Conservation (phyloP, 306 rosid species). For the Cicer arietinum region DNA sequence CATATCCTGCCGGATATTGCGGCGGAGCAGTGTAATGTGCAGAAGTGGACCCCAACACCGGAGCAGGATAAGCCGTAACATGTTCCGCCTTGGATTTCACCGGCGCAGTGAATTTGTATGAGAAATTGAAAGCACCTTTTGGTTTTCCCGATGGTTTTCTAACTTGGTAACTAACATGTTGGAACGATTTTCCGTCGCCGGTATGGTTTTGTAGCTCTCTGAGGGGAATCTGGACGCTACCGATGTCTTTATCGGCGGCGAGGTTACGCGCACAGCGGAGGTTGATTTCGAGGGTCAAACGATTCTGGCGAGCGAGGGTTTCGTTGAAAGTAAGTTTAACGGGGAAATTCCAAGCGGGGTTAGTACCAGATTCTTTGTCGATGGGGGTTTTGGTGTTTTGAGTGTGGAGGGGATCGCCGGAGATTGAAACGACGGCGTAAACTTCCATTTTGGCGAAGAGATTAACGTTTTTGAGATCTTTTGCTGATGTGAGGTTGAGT, state of each 20-base stretch:
- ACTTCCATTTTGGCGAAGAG: slow-evolving; percentile 66
- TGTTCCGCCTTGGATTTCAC: background rate
- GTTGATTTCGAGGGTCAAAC: slow-evolving; percentile 51
- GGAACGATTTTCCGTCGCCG: slow-evolving; percentile 48
- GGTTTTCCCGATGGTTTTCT: slow-evolving; percentile 64
- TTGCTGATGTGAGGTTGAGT: slow-evolving; percentile 64
- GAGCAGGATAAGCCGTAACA: slow-evolving; percentile 27
- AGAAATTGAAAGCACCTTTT: slow-evolving; percentile 59
- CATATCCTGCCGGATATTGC: background rate
- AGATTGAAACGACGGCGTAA: slow-evolving; percentile 65
- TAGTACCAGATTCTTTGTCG: slow-evolving; percentile 49
- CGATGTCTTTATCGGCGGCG: slow-evolving; percentile 62
- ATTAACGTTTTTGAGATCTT: slow-evolving; percentile 62
- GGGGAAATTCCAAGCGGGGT: slow-evolving; percentile 69
- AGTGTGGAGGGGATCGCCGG: slow-evolving; percentile 43
- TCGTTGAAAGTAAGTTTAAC: slow-evolving; percentile 53
- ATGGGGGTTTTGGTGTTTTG: slow-evolving; percentile 55
- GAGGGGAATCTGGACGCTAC: slow-evolving; percentile 60
- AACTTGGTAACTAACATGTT: slow-evolving; percentile 64
- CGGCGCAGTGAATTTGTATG: slow-evolving; percentile 45
- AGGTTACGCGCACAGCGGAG: slow-evolving; percentile 57
- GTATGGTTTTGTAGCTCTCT: slow-evolving; percentile 53
- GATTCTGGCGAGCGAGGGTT: slow-evolving; percentile 48
- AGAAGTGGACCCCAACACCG: slow-evolving; percentile 25
- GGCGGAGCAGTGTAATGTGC: slow-evolving; percentile 5